Evolutionary conservation across 768 basidiomycete genomes (phyloP).

Genomic region (Holtermanniella nyarrowii): DNA sequence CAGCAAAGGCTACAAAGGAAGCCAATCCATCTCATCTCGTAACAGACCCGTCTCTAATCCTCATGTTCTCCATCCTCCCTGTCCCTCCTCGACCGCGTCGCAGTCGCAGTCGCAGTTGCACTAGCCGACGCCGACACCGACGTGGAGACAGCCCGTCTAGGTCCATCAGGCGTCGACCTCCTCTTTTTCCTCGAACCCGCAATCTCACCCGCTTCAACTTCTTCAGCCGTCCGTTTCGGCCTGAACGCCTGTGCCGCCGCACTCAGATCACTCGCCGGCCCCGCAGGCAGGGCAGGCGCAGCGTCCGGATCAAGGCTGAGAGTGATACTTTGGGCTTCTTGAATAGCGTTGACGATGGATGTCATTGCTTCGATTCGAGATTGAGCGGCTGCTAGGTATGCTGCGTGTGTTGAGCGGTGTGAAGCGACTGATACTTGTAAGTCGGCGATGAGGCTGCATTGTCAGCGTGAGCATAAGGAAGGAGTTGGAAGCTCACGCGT

Average conservation of each 20-base stretch:
- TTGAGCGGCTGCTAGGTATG: conserved; percentile 17
- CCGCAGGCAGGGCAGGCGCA: neutral
- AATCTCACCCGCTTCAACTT: neutral
- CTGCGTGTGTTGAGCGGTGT: conserved; percentile 16
- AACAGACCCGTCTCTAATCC: no score
- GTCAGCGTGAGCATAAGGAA: conserved; percentile 1
- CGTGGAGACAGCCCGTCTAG: neutral
- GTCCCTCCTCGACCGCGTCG: neutral
- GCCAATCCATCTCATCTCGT: no score
- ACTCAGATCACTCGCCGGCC: neutral
- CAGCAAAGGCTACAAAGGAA: no score
- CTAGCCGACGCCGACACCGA: neutral
- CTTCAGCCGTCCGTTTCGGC: neutral
- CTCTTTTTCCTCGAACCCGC: neutral
- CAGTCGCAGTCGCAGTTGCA: no score
- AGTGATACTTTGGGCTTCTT: conserved; percentile 17
- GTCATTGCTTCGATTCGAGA: conserved; percentile 18
- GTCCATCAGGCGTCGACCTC: neutral
- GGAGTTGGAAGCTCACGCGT: conserved; percentile 19
- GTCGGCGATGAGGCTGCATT: conserved; percentile 19
- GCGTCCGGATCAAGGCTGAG: conserved; percentile 18
- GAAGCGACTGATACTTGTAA: conserved; percentile 19
- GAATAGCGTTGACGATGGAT: conserved; percentile 16
- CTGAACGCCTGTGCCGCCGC: neutral
- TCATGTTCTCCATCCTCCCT: neutral